Evolutionary conservation across 495 filamentous ascomycete species (phyloP).

Genomic region (Arthonia radiata): DNA sequence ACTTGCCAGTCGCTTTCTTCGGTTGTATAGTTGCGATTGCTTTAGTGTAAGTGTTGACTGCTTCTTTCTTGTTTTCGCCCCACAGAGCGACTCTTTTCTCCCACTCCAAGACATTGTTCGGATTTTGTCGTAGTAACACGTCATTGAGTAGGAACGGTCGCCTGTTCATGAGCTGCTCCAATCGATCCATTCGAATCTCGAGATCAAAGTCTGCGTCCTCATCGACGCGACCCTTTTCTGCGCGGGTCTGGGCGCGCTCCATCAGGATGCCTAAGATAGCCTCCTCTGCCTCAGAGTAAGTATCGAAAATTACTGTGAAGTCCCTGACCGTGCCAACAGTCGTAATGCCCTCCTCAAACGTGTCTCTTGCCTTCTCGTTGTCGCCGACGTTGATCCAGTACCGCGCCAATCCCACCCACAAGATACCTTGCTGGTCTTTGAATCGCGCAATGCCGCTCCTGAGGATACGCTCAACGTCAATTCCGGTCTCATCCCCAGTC

Average conservation of each 20-base stretch:
- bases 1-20: conserved; percentile 82
- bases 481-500: conserved; percentile 49
- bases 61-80: conserved; percentile 77
- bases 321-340: conserved; percentile 99
- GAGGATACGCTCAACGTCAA: conserved; percentile 85
- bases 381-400: conserved; percentile 90
- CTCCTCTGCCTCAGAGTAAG: conserved; percentile 92
- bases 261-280: conserved; percentile 78
- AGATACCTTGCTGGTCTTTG: conserved; percentile 77
- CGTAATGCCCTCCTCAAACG: conserved; percentile 91
- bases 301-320: conserved; percentile 90
- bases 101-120: conserved; percentile 93
- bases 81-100: conserved; percentile 85
- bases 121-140: conserved; percentile 83
- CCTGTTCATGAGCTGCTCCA: conserved; percentile 95
- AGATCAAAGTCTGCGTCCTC: conserved; percentile 85
- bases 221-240: conserved; percentile 57
- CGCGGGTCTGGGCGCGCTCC: conserved; percentile 59
- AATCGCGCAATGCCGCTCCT: conserved; percentile 83
- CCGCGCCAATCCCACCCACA: conserved; percentile 90
- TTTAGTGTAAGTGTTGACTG: conserved; percentile 85
- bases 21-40: conserved; percentile 83
- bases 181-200: conserved; percentile 91
- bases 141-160: conserved; percentile 94
- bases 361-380: conserved; percentile 75